These are phyloP conservation scores for Cucumis sativus DNA, from an alignment of 306 rosid genomes.

Conservation along the genomic window DNA sequence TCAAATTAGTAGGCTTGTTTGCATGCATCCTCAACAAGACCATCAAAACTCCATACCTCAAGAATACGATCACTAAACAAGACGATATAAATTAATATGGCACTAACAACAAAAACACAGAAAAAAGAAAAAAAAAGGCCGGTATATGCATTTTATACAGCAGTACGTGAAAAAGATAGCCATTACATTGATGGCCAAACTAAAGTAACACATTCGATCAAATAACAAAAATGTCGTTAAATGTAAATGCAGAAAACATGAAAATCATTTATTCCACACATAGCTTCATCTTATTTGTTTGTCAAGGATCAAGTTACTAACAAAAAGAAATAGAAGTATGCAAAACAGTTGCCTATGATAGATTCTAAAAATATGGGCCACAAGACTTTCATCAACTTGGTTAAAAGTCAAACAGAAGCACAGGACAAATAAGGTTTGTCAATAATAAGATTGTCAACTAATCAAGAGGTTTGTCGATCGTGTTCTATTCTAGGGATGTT, in stretches of 20 bases:
- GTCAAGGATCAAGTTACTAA: neutral
- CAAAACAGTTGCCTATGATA: neutral
- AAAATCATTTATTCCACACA: neutral
- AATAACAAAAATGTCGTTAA: neutral
- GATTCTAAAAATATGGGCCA: neutral
- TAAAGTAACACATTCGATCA: neutral
- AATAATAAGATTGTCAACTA: neutral
- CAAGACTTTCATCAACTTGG: neutral
- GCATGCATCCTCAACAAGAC: constrained; percentile 27
- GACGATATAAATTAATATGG: neutral
- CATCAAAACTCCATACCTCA: constrained; percentile 80
- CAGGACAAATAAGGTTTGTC: neutral
- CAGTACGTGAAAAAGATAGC: neutral
- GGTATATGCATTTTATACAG: neutral
- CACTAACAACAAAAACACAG: neutral
- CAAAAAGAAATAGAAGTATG: neutral
- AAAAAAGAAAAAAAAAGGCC: neutral
- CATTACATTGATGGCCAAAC: neutral
- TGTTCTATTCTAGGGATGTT: neutral
- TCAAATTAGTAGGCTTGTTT: constrained; percentile 39
- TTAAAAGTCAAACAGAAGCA: neutral
- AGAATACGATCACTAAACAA: constrained; percentile 70
- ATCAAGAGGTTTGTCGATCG: neutral
- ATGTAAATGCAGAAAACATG: neutral
- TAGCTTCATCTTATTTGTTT: neutral